phyloP scores from a whole-genome alignment of 164 flowering plant species.

The Liriodendron chinense region DNA sequence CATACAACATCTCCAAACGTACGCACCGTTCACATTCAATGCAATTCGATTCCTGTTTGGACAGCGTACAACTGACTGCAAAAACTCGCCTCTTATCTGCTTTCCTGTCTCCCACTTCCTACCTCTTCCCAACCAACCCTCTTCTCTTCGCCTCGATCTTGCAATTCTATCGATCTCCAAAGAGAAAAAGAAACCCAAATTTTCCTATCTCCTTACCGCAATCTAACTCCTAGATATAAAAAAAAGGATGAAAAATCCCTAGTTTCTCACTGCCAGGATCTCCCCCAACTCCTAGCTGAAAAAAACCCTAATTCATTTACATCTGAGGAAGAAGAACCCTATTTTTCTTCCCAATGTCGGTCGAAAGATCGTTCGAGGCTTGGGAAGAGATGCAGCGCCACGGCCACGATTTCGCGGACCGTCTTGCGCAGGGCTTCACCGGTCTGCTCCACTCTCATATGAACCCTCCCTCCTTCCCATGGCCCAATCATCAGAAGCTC shows the following conservation, averaged over 20 bases:
- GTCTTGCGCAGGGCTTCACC: conserved; percentile 75
- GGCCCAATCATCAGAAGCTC: conserved; percentile 63
- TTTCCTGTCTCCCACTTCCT: not conserved
- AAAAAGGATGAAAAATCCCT: not conserved
- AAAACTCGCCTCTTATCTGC: not conserved
- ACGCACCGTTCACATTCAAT: no score
- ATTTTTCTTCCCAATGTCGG: conserved; percentile 42
- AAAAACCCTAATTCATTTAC: not conserved
- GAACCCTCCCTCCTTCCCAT: conserved; percentile 57
- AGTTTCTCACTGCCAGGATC: not conserved
- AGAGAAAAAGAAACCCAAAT: not conserved
- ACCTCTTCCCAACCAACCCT: not conserved
- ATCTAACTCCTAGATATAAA: not conserved
- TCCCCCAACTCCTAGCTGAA: not conserved
- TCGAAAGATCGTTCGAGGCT: conserved; percentile 86
- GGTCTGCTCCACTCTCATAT: conserved; percentile 74
- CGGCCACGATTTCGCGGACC: conserved; percentile 86
- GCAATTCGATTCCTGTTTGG: not conserved
- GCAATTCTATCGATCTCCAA: not conserved
- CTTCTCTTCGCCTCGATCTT: not conserved
- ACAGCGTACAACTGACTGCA: not conserved
- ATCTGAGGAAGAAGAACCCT: not conserved
- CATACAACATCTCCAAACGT: no score
- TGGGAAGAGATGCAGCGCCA: conserved; percentile 99
- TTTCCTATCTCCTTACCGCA: not conserved